Evolutionary conservation across 495 filamentous ascomycete genomes (phyloP).

Genomic region (Xylaria curta): DNA sequence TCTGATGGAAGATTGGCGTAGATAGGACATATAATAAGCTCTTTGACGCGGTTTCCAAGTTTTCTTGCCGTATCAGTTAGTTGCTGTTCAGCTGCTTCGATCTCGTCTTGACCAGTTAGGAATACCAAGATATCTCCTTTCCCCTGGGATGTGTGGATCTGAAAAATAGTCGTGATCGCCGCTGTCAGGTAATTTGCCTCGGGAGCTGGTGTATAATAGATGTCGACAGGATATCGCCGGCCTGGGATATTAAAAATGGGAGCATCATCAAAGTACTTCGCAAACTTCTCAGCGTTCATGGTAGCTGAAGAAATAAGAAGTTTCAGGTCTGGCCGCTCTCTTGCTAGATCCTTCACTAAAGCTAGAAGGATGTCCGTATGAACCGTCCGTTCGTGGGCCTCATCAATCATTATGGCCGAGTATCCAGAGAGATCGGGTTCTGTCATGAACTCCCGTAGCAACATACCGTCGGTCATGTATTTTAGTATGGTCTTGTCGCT

Average conservation of each 20-base stretch:
- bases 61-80: constrained; percentile 81
- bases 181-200: constrained; percentile 95
- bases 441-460: constrained; percentile 88
- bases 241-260: constrained; percentile 98
- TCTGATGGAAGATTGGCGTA: constrained; percentile 90
- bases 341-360: constrained; percentile 88
- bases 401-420: constrained; percentile 93
- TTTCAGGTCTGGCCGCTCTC: constrained; percentile 86
- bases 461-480: constrained; percentile 99
- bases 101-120: constrained; percentile 89
- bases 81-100: constrained; percentile 82
- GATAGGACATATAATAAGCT: constrained; percentile 86
- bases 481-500: constrained; percentile 92
- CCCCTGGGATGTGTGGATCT: constrained; percentile 90
- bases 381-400: constrained; percentile 93
- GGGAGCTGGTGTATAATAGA: constrained; percentile 89
- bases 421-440: constrained; percentile 89
- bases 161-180: constrained; percentile 91
- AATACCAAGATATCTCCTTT: constrained; percentile 91
- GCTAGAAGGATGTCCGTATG: constrained; percentile 91
- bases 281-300: constrained; percentile 93
- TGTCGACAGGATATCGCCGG: constrained; percentile 86
- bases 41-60: constrained; percentile 79
- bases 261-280: constrained; percentile 89
- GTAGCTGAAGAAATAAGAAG: constrained; percentile 94